phyloP scores from a whole-genome alignment of 108 stramenopile genomes.

The Aurantiochytrium sp. region DNA sequence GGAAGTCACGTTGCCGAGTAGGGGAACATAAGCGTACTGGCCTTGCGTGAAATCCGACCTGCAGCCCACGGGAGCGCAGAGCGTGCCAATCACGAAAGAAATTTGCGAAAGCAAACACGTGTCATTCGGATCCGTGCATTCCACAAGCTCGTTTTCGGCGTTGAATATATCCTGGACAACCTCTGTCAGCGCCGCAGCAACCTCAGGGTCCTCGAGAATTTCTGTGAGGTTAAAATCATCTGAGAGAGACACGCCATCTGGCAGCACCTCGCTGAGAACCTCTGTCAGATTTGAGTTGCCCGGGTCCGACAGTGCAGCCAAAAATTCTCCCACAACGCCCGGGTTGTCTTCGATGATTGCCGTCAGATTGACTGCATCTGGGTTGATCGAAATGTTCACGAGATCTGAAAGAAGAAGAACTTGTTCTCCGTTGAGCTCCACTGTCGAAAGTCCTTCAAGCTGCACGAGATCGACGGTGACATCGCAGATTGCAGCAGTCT shows the following conservation, averaged over 20 bases:
- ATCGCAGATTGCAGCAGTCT: neutral
- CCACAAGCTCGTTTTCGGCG: neutral
- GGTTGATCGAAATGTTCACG: too few species aligned
- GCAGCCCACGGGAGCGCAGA: neutral
- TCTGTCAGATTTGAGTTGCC: neutral
- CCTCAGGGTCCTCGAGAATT: neutral
- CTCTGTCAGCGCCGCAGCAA: neutral
- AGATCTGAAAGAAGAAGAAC: too few species aligned
- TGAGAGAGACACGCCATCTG: neutral
- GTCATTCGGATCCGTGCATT: neutral
- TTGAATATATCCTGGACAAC: neutral
- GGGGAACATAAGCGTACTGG: neutral
- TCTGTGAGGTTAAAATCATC: neutral
- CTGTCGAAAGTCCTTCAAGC: neutral
- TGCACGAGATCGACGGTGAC: neutral
- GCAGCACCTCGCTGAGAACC: neutral
- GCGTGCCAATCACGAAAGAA: neutral
- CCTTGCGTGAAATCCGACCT: neutral
- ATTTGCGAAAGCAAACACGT: neutral
- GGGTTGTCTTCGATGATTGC: neutral
- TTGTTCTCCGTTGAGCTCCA: neutral
- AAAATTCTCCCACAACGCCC: neutral
- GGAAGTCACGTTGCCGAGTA: neutral
- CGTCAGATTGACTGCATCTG: neutral
- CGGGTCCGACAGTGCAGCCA: neutral